phyloP scores from a whole-genome alignment of 306 rosid species.

The Chamaecrista fasciculata region DNA sequence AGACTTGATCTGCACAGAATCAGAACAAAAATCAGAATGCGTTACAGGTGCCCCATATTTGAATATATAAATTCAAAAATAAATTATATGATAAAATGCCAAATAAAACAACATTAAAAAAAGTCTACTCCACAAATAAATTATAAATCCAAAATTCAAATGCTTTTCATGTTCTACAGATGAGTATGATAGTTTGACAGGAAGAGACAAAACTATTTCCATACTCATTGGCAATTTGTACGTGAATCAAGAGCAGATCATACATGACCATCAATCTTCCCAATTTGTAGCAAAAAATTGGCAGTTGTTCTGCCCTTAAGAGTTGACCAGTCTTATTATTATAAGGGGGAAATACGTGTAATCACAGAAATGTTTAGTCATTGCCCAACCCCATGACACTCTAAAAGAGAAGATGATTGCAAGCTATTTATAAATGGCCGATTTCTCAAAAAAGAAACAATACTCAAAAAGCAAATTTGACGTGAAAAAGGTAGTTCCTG shows the following conservation, averaged over 20 bases:
- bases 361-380: not conserved
- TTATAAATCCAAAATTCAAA: slow-evolving; percentile 31
- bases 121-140: not conserved
- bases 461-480: slow-evolving; percentile 13
- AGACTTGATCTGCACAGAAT: slow-evolving; percentile 61
- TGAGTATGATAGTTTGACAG: not conserved
- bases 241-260: slow-evolving; percentile 19
- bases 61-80: not conserved
- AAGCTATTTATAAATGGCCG: not conserved
- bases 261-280: slow-evolving; percentile 28
- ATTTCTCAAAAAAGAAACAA: not conserved
- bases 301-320: slow-evolving; percentile 16
- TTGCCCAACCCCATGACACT: slow-evolving; percentile 8
- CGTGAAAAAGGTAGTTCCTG: not conserved
- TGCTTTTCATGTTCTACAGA: not conserved
- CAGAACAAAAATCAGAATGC: slow-evolving; percentile 10
- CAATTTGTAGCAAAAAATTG: slow-evolving; percentile 8
- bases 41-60: slow-evolving; percentile 20
- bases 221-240: slow-evolving; percentile 10
- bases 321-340: not conserved
- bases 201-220: slow-evolving; percentile 23
- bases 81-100: slow-evolving; percentile 10
- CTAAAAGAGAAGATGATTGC: not conserved
- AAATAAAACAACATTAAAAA: not conserved
- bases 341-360: slow-evolving; percentile 6